Evolutionary conservation across 495 filamentous ascomycete species (phyloP).

Genomic region (Tuber aestivum): DNA sequence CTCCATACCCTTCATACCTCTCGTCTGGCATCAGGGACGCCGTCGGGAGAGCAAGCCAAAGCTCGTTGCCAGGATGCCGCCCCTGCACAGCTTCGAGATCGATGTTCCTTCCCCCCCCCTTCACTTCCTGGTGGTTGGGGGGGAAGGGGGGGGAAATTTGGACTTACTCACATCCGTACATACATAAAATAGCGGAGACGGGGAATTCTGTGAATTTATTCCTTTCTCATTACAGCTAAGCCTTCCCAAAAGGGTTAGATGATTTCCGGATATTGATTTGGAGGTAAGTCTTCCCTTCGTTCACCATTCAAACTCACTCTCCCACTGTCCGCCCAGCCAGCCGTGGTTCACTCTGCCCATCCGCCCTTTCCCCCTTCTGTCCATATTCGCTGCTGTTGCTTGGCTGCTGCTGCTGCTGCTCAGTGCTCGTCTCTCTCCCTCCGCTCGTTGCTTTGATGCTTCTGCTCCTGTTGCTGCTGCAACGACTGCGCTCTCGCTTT

Average conservation of each 20-base stretch:
- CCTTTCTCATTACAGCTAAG: conserved; percentile 25
- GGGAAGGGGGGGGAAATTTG: conserved; percentile 29
- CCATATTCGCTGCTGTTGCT: conserved; percentile 27
- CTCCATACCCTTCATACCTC: not conserved
- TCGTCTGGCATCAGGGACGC: not conserved
- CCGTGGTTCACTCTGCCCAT: conserved; percentile 34
- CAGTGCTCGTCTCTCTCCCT: conserved; percentile 20
- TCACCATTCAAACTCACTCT: conserved; percentile 30
- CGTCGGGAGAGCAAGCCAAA: not conserved
- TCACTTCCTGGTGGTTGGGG: conserved; percentile 32
- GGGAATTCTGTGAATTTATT: conserved; percentile 15
- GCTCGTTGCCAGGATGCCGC: conserved; percentile 27
- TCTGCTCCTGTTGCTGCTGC: not conserved
- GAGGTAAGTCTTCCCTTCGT: conserved; percentile 38
- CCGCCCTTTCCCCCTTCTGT: conserved; percentile 38
- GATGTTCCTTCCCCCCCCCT: conserved; percentile 21
- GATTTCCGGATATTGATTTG: conserved; percentile 26
- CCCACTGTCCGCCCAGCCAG: conserved; percentile 16
- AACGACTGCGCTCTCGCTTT: not conserved
- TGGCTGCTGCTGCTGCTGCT: conserved; percentile 24
- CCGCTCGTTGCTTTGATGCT: conserved; percentile 13
- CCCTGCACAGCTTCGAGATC: conserved; percentile 30
- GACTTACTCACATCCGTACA: conserved; percentile 30
- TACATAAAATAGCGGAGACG: conserved; percentile 35
- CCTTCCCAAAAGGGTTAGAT: conserved; percentile 28